Conservation (phyloP, 2,329 filamentous ascomycete genomes). For the Fusarium lyarnte region DNA sequence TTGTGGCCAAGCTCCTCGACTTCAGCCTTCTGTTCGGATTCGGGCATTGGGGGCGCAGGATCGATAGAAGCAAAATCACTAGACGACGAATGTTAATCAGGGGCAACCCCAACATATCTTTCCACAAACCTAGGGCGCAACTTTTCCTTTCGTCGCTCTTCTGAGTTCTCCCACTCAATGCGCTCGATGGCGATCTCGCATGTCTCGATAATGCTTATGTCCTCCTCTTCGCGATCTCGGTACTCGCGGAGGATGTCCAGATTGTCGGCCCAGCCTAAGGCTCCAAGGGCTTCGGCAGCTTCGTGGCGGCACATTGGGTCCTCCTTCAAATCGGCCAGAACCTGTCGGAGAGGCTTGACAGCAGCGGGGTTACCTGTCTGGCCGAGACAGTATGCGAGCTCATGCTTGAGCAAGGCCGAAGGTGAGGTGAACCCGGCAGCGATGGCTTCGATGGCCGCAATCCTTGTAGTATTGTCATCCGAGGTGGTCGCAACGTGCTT, state of each 20-base stretch:
- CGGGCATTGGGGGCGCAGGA: constrained; percentile 87
- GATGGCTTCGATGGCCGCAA: constrained; percentile 77
- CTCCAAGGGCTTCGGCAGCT: constrained; percentile 93
- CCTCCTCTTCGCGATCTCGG: constrained; percentile 79
- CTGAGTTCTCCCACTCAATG: constrained; percentile 90
- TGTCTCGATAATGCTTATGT: constrained; percentile 87
- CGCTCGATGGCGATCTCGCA: constrained; percentile 96
- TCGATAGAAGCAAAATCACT: constrained; percentile 97
- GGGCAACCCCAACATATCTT: constrained; percentile 30
- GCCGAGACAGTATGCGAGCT: constrained; percentile 95
- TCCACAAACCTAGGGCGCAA: constrained; percentile 77
- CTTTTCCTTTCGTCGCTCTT: constrained; percentile 76
- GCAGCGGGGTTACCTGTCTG: constrained; percentile 84
- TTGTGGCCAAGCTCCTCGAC: constrained; percentile 80
- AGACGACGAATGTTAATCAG: constrained; percentile 44
- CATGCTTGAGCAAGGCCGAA: constrained; percentile 93
- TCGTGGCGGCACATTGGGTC: constrained; percentile 97
- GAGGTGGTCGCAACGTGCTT: constrained; percentile 85
- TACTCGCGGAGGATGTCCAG: constrained; percentile 77
- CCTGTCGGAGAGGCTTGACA: constrained; percentile 74
- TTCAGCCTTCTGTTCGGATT: constrained; percentile 74
- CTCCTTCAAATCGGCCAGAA: constrained; percentile 81
- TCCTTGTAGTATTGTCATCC: constrained; percentile 66
- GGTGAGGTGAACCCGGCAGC: constrained; percentile 85
- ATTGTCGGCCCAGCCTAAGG: constrained; percentile 79